Base-by-base conservation (phyloP, 208 protist species). In the Herpetomonas tarakana region DNA sequence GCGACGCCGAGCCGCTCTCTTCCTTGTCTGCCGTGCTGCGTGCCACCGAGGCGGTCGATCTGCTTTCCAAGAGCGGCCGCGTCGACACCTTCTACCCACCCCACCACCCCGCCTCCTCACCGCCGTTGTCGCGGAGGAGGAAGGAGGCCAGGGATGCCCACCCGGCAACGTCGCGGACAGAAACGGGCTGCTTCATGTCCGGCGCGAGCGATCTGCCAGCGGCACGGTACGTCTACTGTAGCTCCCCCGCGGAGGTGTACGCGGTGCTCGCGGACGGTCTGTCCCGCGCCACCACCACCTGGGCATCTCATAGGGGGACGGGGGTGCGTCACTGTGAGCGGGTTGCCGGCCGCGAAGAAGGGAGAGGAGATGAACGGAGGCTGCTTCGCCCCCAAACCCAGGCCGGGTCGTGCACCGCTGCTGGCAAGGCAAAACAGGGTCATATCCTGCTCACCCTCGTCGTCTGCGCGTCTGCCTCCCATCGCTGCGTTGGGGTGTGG, bases 161-260 rank as follows among this genome's bases (percentile, higher is more conserved):
- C 6, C 9, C 9, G 35, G 35, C 35, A 14, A 41, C 35, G 35
- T 14, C 6, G 35, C 9, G 12, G 19, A 44, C 22, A 50, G 19
- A 44, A 54, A 24, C 71, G 16, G 59, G 71, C 12, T 72, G 71
- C 39, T 81, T 81, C 57, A 76, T 81, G 74, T 59, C 58, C 14
- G 69, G 73, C 49, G 57, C 56, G 35, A 58, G 68, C 1, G 74
- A 81, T 30, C 75, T 81, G 52, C 74, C 74, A 1, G 74, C 74
- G 41, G 46, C 65, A 21, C 69, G 60, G 38, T 81, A 81, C 52
- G 65, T 81, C 22, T 53, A 44, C 1, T 65, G 59, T 44, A 27
- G 26, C 12, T 58, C 27, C 22, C 31, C 29, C 7, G 3, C 39
- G 19, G 69, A 81, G 57, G 58, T 59, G 31, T 27, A 64, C 11